phyloP scores from a whole-genome alignment of 1,284 basidiomycete species.

The Apiotrichum akiyoshidainum region DNA sequence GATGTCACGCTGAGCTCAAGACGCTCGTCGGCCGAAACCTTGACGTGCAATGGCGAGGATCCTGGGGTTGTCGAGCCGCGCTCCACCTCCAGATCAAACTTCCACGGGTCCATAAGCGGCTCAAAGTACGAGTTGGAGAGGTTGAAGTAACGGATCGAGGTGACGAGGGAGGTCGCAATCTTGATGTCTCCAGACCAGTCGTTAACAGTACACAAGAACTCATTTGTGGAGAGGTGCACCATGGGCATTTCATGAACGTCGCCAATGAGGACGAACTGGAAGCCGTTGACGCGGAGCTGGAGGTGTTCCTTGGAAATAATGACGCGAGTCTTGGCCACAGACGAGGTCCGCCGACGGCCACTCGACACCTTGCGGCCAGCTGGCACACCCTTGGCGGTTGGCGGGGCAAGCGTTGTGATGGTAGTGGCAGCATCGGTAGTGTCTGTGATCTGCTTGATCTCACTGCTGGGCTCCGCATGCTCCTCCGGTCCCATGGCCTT shows the following conservation, averaged over 20 bases:
- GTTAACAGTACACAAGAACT: constrained; percentile 76
- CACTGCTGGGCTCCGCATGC: not conserved
- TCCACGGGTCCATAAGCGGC: constrained; percentile 98
- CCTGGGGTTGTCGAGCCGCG: constrained; percentile 44
- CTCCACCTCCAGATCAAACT: constrained; percentile 61
- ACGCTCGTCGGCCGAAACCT: constrained; percentile 72
- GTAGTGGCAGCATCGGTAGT: constrained; percentile 1
- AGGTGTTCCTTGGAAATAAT: constrained; percentile 80
- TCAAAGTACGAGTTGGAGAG: constrained; percentile 98
- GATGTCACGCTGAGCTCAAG: constrained; percentile 90
- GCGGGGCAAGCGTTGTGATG: constrained; percentile 16
- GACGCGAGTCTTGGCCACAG: constrained; percentile 51
- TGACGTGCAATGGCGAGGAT: constrained; percentile 60
- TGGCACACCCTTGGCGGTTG: constrained; percentile 2
- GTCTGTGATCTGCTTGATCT: not conserved
- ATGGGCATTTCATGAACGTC: constrained; percentile 94
- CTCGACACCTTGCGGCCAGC: constrained; percentile 43
- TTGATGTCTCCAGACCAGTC: constrained; percentile 95
- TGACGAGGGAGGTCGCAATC: constrained; percentile 72
- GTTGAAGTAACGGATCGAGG: constrained; percentile 94
- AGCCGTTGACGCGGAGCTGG: constrained; percentile 78
- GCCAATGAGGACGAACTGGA: constrained; percentile 90
- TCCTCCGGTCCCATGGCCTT: constrained; percentile 29
- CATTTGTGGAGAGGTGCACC: constrained; percentile 80
- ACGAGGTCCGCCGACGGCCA: constrained; percentile 53